Base-by-base conservation (phyloP, 495 filamentous ascomycete genomes). In the Xylaria curta region DNA sequence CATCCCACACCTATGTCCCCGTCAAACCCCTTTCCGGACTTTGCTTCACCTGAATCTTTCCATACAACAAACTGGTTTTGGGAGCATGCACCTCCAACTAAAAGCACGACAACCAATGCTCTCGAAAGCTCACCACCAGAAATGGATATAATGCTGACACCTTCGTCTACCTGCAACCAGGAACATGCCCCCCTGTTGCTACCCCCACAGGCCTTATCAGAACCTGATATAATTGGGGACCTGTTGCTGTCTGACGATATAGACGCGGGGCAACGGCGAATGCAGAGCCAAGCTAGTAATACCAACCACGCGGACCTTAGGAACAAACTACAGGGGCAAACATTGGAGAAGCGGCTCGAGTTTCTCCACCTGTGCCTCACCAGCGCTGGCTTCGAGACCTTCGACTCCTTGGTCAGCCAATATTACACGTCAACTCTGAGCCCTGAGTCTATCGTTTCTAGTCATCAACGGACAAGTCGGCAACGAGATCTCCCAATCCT, bases 381-480 rank as follows among this genome's bases (percentile, higher is more conserved):
- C 13, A 47, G 38, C 5, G 61, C 61, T 24, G 61, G 42, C n/a
- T 64, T 64, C 42, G 40, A 64, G 0, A 28, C 61, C 42, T 64
- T 47, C 33, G 61, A 64, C 42, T 46, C 38, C 4, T 15, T 64
- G 4, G 15, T 64, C 38, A 64, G 42, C 61, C 61, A 64, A 47
- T 64, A 64, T 21, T 64, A 46, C 42, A 64, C 61, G n/a, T 64
- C 61, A 13, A 49, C 61, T 21, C 17, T 64, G 0, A 64, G 61
- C 5, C 61, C 61, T 3, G 61, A 47, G 10, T 64, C 61, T 13
- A 47, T 64, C 5, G 61, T 64, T 47, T 47, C 61, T 0, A 64
- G 42, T 15, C 61, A 64, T 26, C 61, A 64, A 17, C 42, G 24
- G 61, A 64, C 61, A 46, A 64, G 61, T 64, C 42, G 61, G 42